phyloP scores from a whole-genome alignment of 1,284 basidiomycete species.

The Cystobasidium slooffiae region DNA sequence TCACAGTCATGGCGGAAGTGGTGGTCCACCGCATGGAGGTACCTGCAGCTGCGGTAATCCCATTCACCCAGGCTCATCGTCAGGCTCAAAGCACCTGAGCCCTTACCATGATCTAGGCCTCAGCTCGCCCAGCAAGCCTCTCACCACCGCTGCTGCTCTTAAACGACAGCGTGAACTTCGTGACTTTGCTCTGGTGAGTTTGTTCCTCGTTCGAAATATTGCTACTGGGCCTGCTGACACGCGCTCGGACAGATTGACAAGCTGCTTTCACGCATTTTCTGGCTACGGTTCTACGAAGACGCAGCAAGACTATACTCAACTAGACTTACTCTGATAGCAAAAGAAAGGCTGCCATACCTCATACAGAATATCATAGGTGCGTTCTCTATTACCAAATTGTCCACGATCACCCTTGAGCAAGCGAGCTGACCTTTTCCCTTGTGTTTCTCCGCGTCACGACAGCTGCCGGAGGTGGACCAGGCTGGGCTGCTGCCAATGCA shows the following conservation, averaged over 20 bases:
- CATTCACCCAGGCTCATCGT: constrained; percentile 7
- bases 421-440: constrained; percentile 1
- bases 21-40: neutral
- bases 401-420: neutral
- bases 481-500: constrained; percentile 42
- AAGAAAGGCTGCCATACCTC: constrained; percentile 34
- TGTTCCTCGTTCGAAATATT: neutral
- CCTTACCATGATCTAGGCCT: constrained; percentile 19
- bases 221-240: neutral
- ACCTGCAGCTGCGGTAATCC: constrained; percentile 38
- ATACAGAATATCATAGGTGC: constrained; percentile 42
- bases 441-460: neutral
- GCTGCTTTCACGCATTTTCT: constrained; percentile 43
- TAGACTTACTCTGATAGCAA: constrained; percentile 37
- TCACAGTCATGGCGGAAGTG: constrained; percentile 14
- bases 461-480: constrained; percentile 43
- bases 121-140: constrained; percentile 25
- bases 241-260: constrained; percentile 33
- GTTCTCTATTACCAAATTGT: neutral
- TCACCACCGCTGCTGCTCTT: constrained; percentile 28
- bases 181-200: constrained; percentile 39
- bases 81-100: neutral
- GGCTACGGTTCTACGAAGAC: constrained; percentile 41
- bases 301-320: constrained; percentile 40
- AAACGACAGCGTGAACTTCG: constrained; percentile 41